Conservation (phyloP, 768 basidiomycete species). For the Lactifluus volemus region DNA sequence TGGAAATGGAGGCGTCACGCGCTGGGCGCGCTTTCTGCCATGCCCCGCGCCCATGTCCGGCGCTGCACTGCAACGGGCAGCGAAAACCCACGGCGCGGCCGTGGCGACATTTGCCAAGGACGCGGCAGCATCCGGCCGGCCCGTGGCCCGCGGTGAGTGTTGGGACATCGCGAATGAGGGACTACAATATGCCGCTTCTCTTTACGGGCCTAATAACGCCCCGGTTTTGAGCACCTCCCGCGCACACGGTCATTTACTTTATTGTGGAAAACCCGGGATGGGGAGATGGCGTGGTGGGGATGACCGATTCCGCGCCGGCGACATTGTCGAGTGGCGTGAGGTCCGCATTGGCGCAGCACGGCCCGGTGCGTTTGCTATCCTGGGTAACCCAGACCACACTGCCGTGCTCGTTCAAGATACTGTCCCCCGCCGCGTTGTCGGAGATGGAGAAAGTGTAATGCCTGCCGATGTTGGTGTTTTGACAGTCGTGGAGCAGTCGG, state of each 20-base stretch:
- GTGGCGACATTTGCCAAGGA: constrained; percentile 41
- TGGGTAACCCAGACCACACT: constrained; percentile 50
- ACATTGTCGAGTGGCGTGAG: constrained; percentile 45
- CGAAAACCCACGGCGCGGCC: constrained; percentile 41
- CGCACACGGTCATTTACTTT: constrained; percentile 50
- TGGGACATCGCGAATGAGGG: constrained; percentile 51
- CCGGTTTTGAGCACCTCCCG: constrained; percentile 41
- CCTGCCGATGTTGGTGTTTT: constrained; percentile 36
- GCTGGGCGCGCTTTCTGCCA: constrained; percentile 33
- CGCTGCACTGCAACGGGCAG: constrained; percentile 33
- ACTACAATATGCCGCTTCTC: constrained; percentile 34
- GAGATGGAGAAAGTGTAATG: constrained; percentile 29
- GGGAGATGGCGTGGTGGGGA: constrained; percentile 47
- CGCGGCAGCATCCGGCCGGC: constrained; percentile 34
- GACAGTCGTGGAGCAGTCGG: constrained; percentile 48
- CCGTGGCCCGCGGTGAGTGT: constrained; percentile 46
- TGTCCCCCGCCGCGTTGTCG: constrained; percentile 25
- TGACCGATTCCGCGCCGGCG: constrained; percentile 41
- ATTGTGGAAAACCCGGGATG: constrained; percentile 30
- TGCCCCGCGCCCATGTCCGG: constrained; percentile 30
- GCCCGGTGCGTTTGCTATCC: constrained; percentile 21
- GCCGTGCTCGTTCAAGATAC: constrained; percentile 39
- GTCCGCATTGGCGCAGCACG: constrained; percentile 22
- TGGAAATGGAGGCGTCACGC: constrained; percentile 25
- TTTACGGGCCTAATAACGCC: constrained; percentile 33